Evolutionary conservation across 805 yeast genomes (phyloP).

Genomic region (Lachancea lanzarotensis): DNA sequence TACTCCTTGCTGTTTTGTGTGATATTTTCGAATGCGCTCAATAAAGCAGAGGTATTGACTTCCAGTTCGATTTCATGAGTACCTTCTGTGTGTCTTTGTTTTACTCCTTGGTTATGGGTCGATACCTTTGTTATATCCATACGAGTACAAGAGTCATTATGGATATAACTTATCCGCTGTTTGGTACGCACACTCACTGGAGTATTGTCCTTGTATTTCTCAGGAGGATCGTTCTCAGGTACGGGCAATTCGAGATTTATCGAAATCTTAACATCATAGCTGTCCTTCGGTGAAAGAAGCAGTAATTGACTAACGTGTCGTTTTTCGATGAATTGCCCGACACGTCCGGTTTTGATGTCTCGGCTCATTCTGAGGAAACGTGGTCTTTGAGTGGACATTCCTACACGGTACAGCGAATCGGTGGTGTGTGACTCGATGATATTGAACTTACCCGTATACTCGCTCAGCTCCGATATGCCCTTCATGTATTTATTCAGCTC

Average conservation of each 20-base stretch:
- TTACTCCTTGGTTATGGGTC: conserved; percentile 22
- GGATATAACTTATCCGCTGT: conserved; percentile 65
- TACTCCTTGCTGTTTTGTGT: conserved; percentile 45
- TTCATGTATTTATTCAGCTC: conserved; percentile 50
- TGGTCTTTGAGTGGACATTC: conserved; percentile 59
- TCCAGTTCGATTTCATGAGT: conserved; percentile 48
- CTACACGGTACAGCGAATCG: conserved; percentile 57
- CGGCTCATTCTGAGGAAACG: conserved; percentile 58
- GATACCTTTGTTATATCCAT: conserved; percentile 64
- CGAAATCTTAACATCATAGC: conserved; percentile 71
- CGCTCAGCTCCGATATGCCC: conserved; percentile 46
- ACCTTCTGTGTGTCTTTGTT: conserved; percentile 22
- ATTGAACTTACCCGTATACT: conserved; percentile 48
- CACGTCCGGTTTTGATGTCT: conserved; percentile 61
- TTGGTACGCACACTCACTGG: conserved; percentile 60
- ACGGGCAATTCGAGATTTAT: conserved; percentile 70
- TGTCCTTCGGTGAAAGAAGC: conserved; percentile 67
- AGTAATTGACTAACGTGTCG: conserved; percentile 65
- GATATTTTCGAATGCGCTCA: conserved; percentile 37
- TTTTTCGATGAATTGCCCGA: conserved; percentile 64
- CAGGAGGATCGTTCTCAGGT: conserved; percentile 47
- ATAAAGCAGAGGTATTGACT: conserved; percentile 39
- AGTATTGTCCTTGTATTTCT: conserved; percentile 44
- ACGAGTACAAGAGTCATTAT: conserved; percentile 64
- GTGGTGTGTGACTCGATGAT: conserved; percentile 54